These are phyloP conservation scores for Colletotrichum falcatum DNA, from an alignment of 2,329 filamentous ascomycete genomes.

Conservation along the genomic window DNA sequence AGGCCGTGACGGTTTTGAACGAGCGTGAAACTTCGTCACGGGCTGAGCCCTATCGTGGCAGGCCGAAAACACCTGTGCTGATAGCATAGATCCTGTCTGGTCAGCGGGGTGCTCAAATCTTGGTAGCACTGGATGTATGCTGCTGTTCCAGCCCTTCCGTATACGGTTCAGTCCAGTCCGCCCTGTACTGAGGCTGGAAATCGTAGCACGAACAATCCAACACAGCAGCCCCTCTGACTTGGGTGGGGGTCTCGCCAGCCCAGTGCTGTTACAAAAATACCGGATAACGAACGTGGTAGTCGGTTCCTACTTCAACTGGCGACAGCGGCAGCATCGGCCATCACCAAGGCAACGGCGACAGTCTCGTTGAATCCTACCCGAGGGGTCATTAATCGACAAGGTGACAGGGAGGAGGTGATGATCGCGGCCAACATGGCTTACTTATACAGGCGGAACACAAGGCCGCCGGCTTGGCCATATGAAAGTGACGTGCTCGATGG, in stretches of 20 bases:
- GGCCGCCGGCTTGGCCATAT: background rate
- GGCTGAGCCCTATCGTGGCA: background rate
- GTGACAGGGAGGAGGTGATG: background rate
- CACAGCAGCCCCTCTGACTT: background rate
- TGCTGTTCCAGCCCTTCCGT: background rate
- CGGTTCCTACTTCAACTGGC: background rate
- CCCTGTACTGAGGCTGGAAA: background rate
- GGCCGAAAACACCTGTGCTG: background rate
- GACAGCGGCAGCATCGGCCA: background rate
- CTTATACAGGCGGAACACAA: background rate
- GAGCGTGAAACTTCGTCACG: background rate
- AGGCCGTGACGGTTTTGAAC: background rate
- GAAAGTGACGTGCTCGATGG: background rate
- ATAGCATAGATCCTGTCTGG: background rate
- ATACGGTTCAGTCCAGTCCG: background rate
- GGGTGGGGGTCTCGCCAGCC: background rate
- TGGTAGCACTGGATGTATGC: background rate
- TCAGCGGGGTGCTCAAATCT: background rate
- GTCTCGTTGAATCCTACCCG: background rate
- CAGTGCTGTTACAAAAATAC: background rate
- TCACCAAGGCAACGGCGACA: background rate
- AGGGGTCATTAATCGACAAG: background rate
- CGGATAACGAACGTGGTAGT: background rate
- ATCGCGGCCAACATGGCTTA: background rate
- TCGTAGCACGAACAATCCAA: background rate